phyloP scores from a whole-genome alignment of 2,329 filamentous ascomycete species.

The Colletotrichum tabaci region DNA sequence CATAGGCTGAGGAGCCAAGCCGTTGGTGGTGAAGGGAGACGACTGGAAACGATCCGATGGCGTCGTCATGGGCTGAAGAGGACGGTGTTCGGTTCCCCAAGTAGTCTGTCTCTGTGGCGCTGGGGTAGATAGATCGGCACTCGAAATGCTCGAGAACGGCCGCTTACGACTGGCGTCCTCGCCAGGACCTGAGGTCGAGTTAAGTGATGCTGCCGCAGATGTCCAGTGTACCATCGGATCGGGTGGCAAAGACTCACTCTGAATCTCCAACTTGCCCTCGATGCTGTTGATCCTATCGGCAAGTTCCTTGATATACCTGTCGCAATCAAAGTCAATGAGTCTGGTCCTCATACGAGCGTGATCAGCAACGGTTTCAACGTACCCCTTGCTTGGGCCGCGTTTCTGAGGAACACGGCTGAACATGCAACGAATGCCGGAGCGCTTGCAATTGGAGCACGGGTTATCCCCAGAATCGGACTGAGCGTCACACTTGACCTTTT shows the following conservation, averaged over 20 bases:
- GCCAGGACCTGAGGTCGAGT: slow-evolving; percentile 34
- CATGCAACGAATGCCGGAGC: slow-evolving; percentile 82
- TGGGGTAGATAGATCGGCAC: slow-evolving; percentile 52
- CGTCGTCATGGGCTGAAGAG: slow-evolving; percentile 58
- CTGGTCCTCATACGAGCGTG: neutral
- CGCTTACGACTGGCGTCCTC: slow-evolving; percentile 50
- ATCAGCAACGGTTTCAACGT: slow-evolving; percentile 48
- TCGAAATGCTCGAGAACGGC: slow-evolving; percentile 55
- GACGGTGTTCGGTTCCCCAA: slow-evolving; percentile 65
- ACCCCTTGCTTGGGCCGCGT: slow-evolving; percentile 90
- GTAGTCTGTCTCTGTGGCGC: slow-evolving; percentile 58
- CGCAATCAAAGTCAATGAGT: slow-evolving; percentile 39
- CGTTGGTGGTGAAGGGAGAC: slow-evolving; percentile 55
- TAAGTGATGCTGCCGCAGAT: slow-evolving; percentile 5
- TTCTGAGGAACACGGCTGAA: slow-evolving; percentile 93
- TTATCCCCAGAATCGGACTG: slow-evolving; percentile 80
- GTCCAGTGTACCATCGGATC: slow-evolving; percentile 3
- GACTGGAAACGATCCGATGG: slow-evolving; percentile 49
- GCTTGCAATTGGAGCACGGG: slow-evolving; percentile 85
- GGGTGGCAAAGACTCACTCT: slow-evolving; percentile 46
- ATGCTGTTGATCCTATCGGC: slow-evolving; percentile 87
- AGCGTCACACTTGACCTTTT: slow-evolving; percentile 92
- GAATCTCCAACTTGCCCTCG: slow-evolving; percentile 80
- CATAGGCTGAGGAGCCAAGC: slow-evolving; percentile 63
- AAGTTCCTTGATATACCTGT: slow-evolving; percentile 90